A percentile compares a stretch with the other conserved stretches of the same genome.
Conservation (phyloP, 129 eudicot species). For the Sambucus nigra region DNA sequence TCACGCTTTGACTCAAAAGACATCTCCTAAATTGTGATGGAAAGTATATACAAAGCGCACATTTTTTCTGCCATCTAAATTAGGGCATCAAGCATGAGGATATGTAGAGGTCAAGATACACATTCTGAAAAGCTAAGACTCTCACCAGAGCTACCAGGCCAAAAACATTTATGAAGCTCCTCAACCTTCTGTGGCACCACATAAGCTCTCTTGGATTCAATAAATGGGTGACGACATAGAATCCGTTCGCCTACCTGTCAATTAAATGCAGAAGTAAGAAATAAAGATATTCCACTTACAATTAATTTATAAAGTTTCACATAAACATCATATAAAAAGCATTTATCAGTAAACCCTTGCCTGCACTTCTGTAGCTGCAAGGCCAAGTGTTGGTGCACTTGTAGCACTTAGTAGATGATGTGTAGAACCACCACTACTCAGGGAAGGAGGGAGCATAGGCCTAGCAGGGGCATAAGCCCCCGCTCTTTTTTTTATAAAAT, state of each 20-base stretch:
- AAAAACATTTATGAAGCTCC: constrained; percentile 85
- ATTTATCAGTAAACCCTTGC: too few species aligned
- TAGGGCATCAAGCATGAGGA: too few species aligned
- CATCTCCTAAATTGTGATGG: too few species aligned
- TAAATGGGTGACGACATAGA: constrained; percentile 91
- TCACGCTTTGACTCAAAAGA: too few species aligned
- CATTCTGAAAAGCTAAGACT: not conserved
- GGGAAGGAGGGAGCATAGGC: not conserved
- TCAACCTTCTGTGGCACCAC: constrained; percentile 96
- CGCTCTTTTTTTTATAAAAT: too few species aligned
- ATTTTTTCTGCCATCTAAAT: too few species aligned
- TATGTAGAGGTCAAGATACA: not conserved
- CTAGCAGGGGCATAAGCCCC: not conserved
- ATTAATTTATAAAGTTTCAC: too few species aligned
- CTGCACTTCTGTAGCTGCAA: too few species aligned
- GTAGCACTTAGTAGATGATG: not conserved
- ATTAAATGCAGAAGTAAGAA: not conserved
- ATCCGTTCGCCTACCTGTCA: constrained; percentile 79
- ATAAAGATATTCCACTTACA: not conserved
- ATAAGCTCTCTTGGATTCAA: constrained; percentile 93
- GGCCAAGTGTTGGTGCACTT: too few species aligned
- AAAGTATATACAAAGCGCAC: too few species aligned
- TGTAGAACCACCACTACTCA: not conserved
- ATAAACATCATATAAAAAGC: not conserved
- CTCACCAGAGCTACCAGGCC: constrained; percentile 86